Percentiles rank a stretch among this genome's conserved stretches.
Conservation (phyloP, 176 grass and related monocot genomes). For the Carex scoparia region DNA sequence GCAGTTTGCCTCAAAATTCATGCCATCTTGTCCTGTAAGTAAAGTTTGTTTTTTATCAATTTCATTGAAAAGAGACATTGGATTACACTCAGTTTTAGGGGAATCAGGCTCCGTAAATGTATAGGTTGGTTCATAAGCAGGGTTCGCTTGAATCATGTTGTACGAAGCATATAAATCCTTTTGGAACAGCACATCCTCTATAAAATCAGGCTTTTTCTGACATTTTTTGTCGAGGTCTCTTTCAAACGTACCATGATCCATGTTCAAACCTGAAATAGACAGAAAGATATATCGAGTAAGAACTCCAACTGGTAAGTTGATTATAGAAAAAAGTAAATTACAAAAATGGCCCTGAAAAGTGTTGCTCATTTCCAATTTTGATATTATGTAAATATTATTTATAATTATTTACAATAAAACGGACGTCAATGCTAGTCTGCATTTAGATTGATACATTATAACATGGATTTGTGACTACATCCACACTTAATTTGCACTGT, state of each 20-base stretch:
- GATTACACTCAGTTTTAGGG: neutral
- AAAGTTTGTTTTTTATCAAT: neutral
- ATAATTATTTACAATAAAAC: too few relatives aligned
- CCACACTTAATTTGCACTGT: neutral
- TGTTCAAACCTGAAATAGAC: neutral
- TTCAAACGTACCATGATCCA: neutral
- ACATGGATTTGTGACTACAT: neutral
- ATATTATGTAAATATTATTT: too few relatives aligned
- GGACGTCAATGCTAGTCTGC: too few relatives aligned
- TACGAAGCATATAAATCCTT: neutral
- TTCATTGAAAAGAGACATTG: neutral
- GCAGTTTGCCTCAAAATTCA: neutral
- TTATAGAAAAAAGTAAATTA: too few relatives aligned
- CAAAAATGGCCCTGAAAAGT: too few relatives aligned
- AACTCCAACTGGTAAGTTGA: neutral
- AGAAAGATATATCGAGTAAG: neutral
- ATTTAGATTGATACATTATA: too few relatives aligned
- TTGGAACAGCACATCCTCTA: slow-evolving; percentile 1
- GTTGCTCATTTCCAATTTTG: too few relatives aligned
- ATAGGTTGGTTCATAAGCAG: neutral
- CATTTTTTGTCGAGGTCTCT: neutral
- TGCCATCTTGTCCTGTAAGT: neutral
- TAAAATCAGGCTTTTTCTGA: neutral
- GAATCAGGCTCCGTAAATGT: neutral
- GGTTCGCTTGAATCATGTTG: neutral